Evolutionary conservation across 2,329 filamentous ascomycete species (phyloP).

Genomic region (Coleophoma cylindrospora): DNA sequence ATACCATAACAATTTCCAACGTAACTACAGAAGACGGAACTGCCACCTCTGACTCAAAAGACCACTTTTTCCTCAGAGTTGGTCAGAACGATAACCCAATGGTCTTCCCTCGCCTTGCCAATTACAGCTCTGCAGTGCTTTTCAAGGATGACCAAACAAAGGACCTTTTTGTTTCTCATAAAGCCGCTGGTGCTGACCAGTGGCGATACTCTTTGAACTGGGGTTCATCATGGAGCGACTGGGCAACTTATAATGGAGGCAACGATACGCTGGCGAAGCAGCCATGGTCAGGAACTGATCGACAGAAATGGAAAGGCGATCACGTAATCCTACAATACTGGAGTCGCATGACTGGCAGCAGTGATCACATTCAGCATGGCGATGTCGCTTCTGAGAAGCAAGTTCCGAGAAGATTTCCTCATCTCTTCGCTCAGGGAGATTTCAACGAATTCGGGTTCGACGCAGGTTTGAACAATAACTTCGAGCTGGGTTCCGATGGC

Average conservation of each 20-base stretch:
- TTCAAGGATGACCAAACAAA: conserved; percentile 32
- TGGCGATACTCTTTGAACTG: conserved; percentile 60
- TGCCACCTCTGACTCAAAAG: conserved; percentile 42
- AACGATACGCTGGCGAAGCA: conserved; percentile 41
- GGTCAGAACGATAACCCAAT: conserved; percentile 54
- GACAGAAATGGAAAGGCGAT: conserved; percentile 55
- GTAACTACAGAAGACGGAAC: conserved; percentile 36
- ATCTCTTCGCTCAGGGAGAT: conserved; percentile 56
- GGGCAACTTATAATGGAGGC: conserved; percentile 48
- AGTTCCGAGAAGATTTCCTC: conserved; percentile 49
- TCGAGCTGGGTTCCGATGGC: conserved; percentile 42
- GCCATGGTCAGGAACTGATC: conserved; percentile 51
- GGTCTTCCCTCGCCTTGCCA: conserved; percentile 48
- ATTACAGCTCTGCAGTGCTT: conserved; percentile 52
- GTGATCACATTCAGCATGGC: conserved; percentile 54
- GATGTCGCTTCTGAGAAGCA: conserved; percentile 39
- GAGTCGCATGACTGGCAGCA: conserved; percentile 52
- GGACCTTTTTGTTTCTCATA: conserved; percentile 47
- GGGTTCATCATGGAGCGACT: conserved; percentile 53
- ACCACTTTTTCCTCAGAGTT: conserved; percentile 57
- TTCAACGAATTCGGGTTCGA: conserved; percentile 64
- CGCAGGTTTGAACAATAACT: conserved; percentile 47
- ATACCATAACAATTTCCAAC: conserved; percentile 52
- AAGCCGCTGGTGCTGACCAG: conserved; percentile 54
- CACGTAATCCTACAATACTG: conserved; percentile 62